A percentile compares a stretch with the other conserved stretches of the same genome.
Evolutionary conservation across 1,139 yeast genomes (phyloP).

Genomic region (Candida glucosophila): DNA sequence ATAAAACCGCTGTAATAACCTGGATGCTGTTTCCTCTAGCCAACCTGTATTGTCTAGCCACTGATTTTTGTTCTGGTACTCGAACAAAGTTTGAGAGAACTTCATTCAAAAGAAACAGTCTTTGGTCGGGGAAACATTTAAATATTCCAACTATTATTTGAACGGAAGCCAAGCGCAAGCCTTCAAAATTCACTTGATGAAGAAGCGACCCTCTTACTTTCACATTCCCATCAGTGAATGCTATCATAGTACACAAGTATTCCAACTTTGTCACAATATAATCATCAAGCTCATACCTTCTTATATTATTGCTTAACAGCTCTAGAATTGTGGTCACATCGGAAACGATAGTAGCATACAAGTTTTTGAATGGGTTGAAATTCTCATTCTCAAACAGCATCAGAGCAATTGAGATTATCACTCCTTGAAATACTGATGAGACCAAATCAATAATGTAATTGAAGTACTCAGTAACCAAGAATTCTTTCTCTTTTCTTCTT

Average conservation of each 20-base stretch:
- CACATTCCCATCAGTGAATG: constrained; percentile 21
- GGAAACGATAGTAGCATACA: no score
- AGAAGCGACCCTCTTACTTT: constrained; percentile 13
- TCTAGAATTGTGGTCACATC: no score
- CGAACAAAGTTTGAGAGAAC: constrained; percentile 42
- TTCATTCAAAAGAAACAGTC: constrained; percentile 53
- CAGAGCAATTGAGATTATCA: constrained; percentile 16
- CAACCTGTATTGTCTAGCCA: constrained; percentile 35
- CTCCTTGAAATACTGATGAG: constrained; percentile 25
- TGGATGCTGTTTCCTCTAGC: constrained; percentile 41
- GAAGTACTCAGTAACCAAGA: constrained; percentile 39
- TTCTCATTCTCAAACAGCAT: constrained; percentile 20
- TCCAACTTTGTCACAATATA: constrained; percentile 42
- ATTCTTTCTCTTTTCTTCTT: constrained; percentile 28
- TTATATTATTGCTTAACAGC: no score
- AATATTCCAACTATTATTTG: constrained; percentile 38
- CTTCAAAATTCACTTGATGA: constrained; percentile 13
- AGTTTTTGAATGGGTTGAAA: no score
- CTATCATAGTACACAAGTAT: constrained; percentile 30
- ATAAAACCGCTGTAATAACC: constrained; percentile 34
- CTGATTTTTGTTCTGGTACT: constrained; percentile 33
- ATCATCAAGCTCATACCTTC: no score
- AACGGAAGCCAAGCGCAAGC: constrained; percentile 24
- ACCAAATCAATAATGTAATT: constrained; percentile 31
- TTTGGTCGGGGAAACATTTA: constrained; percentile 38